Base-by-base conservation (phyloP, 805 yeast species). In the Schwanniomyces yamadae region DNA sequence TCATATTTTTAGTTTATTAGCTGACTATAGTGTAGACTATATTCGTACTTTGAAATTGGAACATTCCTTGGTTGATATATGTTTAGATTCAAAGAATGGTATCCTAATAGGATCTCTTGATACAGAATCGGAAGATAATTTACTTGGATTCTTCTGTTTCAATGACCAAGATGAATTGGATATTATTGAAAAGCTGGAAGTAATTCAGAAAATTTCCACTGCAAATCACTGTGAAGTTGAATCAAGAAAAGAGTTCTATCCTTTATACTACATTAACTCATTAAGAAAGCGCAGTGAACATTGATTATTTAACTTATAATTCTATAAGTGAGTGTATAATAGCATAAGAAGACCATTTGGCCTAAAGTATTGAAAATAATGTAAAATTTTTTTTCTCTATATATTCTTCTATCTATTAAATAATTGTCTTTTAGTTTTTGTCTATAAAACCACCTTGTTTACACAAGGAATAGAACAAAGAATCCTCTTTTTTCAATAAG, bases 401-500 rank as follows among this genome's bases (percentile, higher is more conserved):
- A n/a, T n/a, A n/a, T n/a, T n/a, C n/a, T n/a, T n/a, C n/a, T n/a
- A n/a, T n/a, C n/a, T n/a, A n/a, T n/a, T n/a, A n/a, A n/a, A n/a
- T n/a, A n/a, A n/a, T n/a, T n/a, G n/a, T n/a, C n/a, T 21, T 8
- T 21, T 21, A 7, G 10, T 21, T 10, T 8, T 46, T 48, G 11
- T 63, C 54, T 24, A 67, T 61, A 41, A 77, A 75, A 2, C 95
- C 96, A 28, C 93, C 95, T 54, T 85, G 85, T 43, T 82, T 74
- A 48, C 95, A 86, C 40, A 93, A 68, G 0, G 89, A 71, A 54
- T 85, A 87, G 56, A 93, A 91, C 46, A 84, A 59, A 4, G 93
- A 80, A 7, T 77, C 75, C 47, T 72, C 71, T 43, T 82, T 72
- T 47, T 79, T 73, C 52, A 91, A 69, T 46, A 91, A 70, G 32